phyloP scores from a whole-genome alignment of 2,329 filamentous ascomycete genomes.

The Exserohilum rostratum region DNA sequence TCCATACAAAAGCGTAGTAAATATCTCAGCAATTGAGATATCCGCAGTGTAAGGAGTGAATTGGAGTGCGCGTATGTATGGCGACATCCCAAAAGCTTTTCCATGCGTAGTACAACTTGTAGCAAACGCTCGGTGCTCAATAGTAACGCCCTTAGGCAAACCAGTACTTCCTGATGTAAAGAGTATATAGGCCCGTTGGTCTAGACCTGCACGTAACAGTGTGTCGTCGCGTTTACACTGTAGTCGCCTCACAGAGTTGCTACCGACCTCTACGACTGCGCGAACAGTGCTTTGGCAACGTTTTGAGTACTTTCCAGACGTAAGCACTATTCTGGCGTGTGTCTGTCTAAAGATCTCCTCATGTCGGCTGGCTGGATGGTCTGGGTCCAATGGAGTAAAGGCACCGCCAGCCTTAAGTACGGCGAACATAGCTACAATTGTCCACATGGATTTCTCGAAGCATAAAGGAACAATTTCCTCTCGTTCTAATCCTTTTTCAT shows the following conservation, averaged over 20 bases:
- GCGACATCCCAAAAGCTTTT: neutral
- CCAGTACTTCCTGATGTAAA: constrained; percentile 55
- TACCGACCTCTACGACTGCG: too few species aligned
- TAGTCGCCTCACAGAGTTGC: too few species aligned
- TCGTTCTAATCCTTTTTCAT: neutral
- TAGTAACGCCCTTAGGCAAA: constrained; percentile 63
- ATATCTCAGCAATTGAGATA: neutral
- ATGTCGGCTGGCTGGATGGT: constrained; percentile 35
- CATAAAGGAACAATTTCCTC: constrained; percentile 28
- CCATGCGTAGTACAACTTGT: neutral
- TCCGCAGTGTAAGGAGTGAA: neutral
- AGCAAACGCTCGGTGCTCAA: constrained; percentile 63
- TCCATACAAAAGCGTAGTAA: neutral
- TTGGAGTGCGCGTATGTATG: neutral
- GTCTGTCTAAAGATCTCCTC: constrained; percentile 34
- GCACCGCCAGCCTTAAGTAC: constrained; percentile 52
- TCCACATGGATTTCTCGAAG: constrained; percentile 29
- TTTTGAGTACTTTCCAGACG: neutral
- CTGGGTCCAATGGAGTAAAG: constrained; percentile 46
- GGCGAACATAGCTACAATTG: constrained; percentile 48
- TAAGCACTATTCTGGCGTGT: neutral
- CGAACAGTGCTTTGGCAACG: too few species aligned
- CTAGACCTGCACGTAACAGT: too few species aligned
- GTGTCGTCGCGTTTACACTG: too few species aligned
- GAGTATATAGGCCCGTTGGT: too few species aligned